Evolutionary conservation across 2,329 filamentous ascomycete species (phyloP).

Genomic region (Apiospora marii): DNA sequence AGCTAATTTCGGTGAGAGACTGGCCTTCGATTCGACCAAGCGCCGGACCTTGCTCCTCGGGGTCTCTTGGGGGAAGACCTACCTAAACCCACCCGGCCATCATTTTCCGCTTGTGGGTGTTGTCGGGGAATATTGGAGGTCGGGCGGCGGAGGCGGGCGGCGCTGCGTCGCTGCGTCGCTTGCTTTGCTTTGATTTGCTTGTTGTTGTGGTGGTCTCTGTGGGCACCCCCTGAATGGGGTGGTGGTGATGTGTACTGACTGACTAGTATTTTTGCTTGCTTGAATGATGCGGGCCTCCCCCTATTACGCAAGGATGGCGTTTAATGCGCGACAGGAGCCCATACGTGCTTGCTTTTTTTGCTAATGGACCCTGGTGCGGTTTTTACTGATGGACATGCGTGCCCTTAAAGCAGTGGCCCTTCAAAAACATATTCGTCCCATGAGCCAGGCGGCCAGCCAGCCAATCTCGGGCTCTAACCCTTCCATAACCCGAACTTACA

Average conservation of each 20-base stretch:
- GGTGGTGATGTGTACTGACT: too few species aligned
- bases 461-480: too few species aligned
- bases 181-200: too few species aligned
- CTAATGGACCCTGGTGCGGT: too few species aligned
- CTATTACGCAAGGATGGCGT: neutral
- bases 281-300: neutral
- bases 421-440: too few species aligned
- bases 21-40: neutral
- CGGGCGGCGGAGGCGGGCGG: constrained; percentile 6
- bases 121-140: neutral
- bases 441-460: too few species aligned
- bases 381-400: too few species aligned
- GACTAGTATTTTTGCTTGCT: neutral
- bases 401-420: too few species aligned
- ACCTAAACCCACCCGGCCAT: constrained; percentile 1
- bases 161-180: neutral
- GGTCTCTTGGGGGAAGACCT: neutral
- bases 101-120: constrained; percentile 2
- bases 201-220: neutral
- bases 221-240: neutral
- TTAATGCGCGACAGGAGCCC: neutral
- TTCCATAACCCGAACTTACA: too few species aligned
- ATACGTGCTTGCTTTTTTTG: neutral
- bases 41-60: constrained; percentile 5
- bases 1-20: constrained; percentile 2